Evolutionary conservation across 2,329 filamentous ascomycete genomes (phyloP).

Genomic region (Neofusicoccum sp.): DNA sequence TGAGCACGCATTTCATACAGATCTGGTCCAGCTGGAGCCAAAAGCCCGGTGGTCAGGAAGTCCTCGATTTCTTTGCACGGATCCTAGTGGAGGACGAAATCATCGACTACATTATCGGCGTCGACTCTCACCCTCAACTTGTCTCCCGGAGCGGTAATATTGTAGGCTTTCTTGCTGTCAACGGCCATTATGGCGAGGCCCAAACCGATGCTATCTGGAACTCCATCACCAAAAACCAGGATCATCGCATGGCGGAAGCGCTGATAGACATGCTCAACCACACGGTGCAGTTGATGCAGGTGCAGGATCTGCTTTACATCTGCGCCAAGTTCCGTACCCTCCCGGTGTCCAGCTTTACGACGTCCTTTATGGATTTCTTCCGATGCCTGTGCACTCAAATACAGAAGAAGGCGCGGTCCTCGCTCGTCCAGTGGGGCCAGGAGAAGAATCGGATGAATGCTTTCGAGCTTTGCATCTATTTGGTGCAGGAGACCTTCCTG

Average conservation of each 20-base stretch:
- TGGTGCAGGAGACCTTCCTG: conserved; percentile 71
- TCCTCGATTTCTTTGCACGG: conserved; percentile 66
- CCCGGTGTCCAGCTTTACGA: conserved; percentile 30
- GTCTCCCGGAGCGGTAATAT: conserved; percentile 80
- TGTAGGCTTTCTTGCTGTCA: conserved; percentile 81
- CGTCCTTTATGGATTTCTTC: conserved; percentile 33
- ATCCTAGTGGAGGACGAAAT: conserved; percentile 69
- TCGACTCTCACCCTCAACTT: conserved; percentile 88
- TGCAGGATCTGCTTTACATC: conserved; percentile 58
- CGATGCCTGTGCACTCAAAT: conserved; percentile 17
- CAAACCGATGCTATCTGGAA: conserved; percentile 84
- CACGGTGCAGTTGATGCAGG: conserved; percentile 46
- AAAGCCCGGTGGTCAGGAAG: conserved; percentile 25
- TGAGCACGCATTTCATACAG: conserved; percentile 68
- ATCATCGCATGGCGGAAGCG: conserved; percentile 80
- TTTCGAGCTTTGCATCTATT: conserved; percentile 59
- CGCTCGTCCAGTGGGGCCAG: conserved; percentile 19
- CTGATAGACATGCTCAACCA: conserved; percentile 65
- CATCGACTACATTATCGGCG: conserved; percentile 82
- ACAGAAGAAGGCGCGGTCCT: conserved; percentile 9
- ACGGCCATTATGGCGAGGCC: conserved; percentile 65
- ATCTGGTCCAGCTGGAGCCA: conserved; percentile 57
- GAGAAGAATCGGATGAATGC: conserved; percentile 38
- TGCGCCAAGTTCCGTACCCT: conserved; percentile 62
- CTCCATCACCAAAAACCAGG: conserved; percentile 75